These are phyloP conservation scores for Solanum phureja DNA, from an alignment of 257 asterid genomes.

Conservation along the genomic window DNA sequence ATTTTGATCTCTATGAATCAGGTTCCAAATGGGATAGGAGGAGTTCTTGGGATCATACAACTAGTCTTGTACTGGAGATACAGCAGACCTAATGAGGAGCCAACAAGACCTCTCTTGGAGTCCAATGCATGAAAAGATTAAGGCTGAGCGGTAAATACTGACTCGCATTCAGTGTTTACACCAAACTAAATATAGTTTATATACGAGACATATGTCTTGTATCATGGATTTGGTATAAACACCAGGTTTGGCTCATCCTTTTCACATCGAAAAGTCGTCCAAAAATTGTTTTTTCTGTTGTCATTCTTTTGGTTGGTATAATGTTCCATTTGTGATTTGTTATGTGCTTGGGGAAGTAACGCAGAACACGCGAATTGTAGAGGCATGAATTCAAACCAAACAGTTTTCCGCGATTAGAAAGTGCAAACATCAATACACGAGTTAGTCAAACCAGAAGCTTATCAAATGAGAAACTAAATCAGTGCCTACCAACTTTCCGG, in stretches of 20 bases:
- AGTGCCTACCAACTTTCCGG: background rate
- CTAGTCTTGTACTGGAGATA: background rate
- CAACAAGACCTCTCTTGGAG: background rate
- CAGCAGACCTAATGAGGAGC: background rate
- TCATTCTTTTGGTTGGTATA: background rate
- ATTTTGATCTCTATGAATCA: background rate
- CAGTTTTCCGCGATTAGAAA: background rate
- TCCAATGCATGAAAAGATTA: background rate
- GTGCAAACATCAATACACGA: background rate
- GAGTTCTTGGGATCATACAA: background rate
- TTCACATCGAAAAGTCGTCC: background rate
- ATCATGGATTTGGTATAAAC: background rate
- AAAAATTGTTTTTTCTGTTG: background rate
- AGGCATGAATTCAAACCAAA: background rate
- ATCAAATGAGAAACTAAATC: background rate
- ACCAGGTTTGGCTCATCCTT: background rate
- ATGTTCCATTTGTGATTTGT: background rate
- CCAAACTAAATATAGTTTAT: background rate
- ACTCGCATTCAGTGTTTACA: background rate
- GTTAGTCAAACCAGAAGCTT: background rate
- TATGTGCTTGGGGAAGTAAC: background rate
- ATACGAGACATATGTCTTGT: background rate
- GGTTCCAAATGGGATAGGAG: slow-evolving; percentile 1
- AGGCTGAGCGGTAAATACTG: background rate
- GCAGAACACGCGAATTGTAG: background rate